These are phyloP conservation scores for Heterobasidion irregulare DNA, from an alignment of 1,284 basidiomycete species.

Conservation along the genomic window DNA sequence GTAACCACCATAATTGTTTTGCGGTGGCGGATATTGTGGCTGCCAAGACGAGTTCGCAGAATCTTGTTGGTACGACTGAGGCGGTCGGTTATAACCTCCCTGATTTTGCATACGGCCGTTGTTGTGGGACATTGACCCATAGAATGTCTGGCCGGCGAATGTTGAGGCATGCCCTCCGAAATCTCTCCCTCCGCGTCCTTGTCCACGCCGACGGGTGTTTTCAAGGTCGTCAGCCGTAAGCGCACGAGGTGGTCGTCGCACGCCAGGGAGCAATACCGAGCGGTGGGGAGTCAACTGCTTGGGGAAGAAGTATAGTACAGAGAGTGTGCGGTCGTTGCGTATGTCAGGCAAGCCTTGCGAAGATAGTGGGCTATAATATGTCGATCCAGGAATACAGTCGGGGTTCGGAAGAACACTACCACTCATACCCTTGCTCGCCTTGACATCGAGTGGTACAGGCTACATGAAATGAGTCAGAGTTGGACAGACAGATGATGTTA, in stretches of 20 bases:
- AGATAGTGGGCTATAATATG: constrained; percentile 72
- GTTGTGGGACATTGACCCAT: constrained; percentile 10
- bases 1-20: constrained; percentile 13
- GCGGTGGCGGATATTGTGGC: constrained; percentile 13
- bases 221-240: constrained; percentile 76
- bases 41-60: constrained; percentile 8
- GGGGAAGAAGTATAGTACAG: constrained; percentile 87
- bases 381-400: constrained; percentile 86
- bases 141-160: constrained; percentile 8
- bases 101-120: constrained; percentile 12
- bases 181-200: constrained; percentile 23
- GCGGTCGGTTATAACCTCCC: constrained; percentile 3
- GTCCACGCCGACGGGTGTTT: constrained; percentile 33
- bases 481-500: constrained; percentile 5
- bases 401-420: constrained; percentile 82
- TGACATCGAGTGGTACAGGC: constrained; percentile 65
- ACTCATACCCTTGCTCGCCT: constrained; percentile 70
- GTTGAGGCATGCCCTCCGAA: constrained; percentile 12
- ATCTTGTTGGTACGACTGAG: constrained; percentile 3
- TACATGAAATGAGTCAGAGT: constrained; percentile 18
- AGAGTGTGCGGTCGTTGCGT: constrained; percentile 79
- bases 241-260: constrained; percentile 49
- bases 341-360: constrained; percentile 68
- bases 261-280: constrained; percentile 77
- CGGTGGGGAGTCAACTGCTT: constrained; percentile 80